These are phyloP conservation scores for Dalbergia cochinchinensis DNA, from an alignment of 306 rosid species.

Conservation along the genomic window DNA sequence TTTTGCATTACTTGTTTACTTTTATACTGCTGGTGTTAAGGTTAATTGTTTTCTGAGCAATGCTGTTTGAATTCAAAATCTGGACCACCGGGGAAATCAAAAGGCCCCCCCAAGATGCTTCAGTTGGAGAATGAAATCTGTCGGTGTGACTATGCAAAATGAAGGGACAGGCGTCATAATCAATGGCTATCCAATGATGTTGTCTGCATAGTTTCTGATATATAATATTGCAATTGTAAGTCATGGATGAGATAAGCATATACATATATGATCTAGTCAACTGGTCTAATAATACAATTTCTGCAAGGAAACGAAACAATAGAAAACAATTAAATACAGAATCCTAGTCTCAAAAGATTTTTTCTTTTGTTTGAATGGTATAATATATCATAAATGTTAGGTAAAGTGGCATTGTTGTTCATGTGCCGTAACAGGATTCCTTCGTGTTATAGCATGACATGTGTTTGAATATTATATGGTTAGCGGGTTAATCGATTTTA, in stretches of 20 bases:
- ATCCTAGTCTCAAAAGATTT: conserved; percentile 32
- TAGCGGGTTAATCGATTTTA: conserved; percentile 48
- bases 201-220: conserved; percentile 49
- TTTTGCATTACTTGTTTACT: not conserved
- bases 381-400: conserved; percentile 37
- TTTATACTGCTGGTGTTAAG: not conserved
- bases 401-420: conserved; percentile 56
- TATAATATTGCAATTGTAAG: not conserved
- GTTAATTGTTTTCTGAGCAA: conserved; percentile 4
- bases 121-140: conserved; percentile 44
- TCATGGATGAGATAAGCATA: conserved; percentile 33
- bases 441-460: conserved; percentile 48
- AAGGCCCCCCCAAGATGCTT: conserved; percentile 40
- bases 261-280: conserved; percentile 56
- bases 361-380: conserved; percentile 40
- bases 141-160: conserved; percentile 50
- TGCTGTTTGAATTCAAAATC: conserved; percentile 47
- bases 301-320: conserved; percentile 42
- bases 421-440: conserved; percentile 53
- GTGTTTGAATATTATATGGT: conserved; percentile 50
- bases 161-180: conserved; percentile 49
- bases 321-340: not conserved
- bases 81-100: conserved; percentile 5
- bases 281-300: conserved; percentile 47
- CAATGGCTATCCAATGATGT: conserved; percentile 45